Evolutionary conservation across 164 flowering plant genomes (phyloP), one percentile per base, ranked within the genome.

Genomic region (Berberis thunbergii): DNA sequence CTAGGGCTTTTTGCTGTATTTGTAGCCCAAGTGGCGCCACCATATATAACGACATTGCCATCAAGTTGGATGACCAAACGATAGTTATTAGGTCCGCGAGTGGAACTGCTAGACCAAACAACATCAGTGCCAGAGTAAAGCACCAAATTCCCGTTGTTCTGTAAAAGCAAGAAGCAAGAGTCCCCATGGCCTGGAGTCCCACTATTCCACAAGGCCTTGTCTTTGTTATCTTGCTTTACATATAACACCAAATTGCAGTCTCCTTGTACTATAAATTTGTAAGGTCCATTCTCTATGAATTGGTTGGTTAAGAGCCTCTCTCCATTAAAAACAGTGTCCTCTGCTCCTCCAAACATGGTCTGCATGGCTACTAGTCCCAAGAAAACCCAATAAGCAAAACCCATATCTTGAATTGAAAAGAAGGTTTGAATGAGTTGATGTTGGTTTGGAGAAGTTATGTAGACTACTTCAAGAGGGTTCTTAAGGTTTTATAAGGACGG

Each of bases 171-270:
- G 54, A 13, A 41, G 60, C 75, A 75, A 1, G 72, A 60, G 57
- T 54, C 45, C 1, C 75, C 75, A 42, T 69, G 68, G 56, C 71
- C 64, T 45, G 6, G 2, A 10, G 78, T 72, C 11, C 49, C 60
- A 42, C 66, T 65, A 46, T 52, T 44, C 78, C 73, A 75, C 41
- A 72, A 49, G 8, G 69, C 71, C 66, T 52, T 72, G 60, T 59
- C 52, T 4, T 54, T 66, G 67, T 60, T 55, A 39, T n/a, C 49
- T 49, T 43, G 71, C 54, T 62, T 62, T 7, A 44, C 42, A 45
- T 75, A 75, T 49, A 75, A 43, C 7, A 75, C 78, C 41, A 72
- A 44, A 61, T 75, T 75, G 69, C 78, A 75, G 58, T 75, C 78
- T 5, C 56, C 64, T 64, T 75, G 75, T 68, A 75, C 66, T 2